Evolutionary conservation across 2,329 filamentous ascomycete species (phyloP), one percentile per base, ranked within the genome.

Genomic region (Magnaporthiopsis incrustans): DNA sequence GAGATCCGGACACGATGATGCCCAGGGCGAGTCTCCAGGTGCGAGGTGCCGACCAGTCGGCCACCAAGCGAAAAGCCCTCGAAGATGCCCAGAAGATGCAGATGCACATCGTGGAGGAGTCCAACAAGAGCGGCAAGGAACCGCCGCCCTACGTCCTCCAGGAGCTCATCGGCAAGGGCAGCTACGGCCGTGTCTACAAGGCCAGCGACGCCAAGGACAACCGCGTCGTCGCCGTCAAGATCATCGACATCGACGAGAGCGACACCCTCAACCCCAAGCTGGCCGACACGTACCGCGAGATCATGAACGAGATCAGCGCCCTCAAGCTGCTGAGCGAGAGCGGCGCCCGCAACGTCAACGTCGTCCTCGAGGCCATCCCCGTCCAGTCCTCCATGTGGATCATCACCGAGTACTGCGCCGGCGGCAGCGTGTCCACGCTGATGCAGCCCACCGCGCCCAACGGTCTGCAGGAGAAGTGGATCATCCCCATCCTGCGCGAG

Each of bases 311-410:
- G 74, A 84, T 89, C 70, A 85, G 81, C 67, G 83, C 91, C 30
- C 78, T 96, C 61, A 86, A 90, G 70, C 80, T 90, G 65, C 80
- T 96, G 62, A 87, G 88, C 70, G 88, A 91, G 68, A 89, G 83
- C 68, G 88, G 87, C 60, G 90, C 90, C 25, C 84, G 85, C 68
- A 94, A 94, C 71, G 87, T 96, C 76, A 95, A 94, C 73, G 84
- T 88, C 69, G 89, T 94, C 62, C 87, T 93, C 69, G 90, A 93
- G 68, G 90, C 90, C 5, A 81, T 93, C 26, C 86, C 89, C 11
- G 86, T 94, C 53, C 89, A 89, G 57, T 87, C 89, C 69, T 85
- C 91, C 66, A 88, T 96, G 78, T 96, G 91, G 91, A 91, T 95
- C 79, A 86, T 95, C 64, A 93, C 89, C 65, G 90, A 95, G 76